Evolutionary conservation across 495 filamentous ascomycete genomes (phyloP), one percentile per base, ranked within the genome.

Genomic region (Penicillium robsamsonii): DNA sequence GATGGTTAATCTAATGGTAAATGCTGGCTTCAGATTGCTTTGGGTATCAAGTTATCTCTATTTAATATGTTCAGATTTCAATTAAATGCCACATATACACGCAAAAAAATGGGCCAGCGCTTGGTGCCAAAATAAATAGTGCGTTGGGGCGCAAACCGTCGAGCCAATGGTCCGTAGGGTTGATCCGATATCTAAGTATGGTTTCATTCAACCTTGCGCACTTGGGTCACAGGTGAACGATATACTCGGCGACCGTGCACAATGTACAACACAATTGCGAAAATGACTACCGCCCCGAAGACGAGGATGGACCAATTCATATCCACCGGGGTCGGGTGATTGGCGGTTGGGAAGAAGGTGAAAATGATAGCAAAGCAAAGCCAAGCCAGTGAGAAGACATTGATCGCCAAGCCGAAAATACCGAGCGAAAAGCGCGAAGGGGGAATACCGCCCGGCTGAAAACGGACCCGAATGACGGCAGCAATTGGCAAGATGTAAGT

Each of bases 221-320:
- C 66, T 40, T 67, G 66, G 8, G 59, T 69, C 18, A 70, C 67
- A 4, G 78, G 78, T 4, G 77, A 74, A 8, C 65, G 65, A 48
- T 79, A 81, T 4, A 70, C 66, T 11, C 67, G 67, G 43, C 66
- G 63, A n/a, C 70, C 78, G 51, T 71, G 69, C 7, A 77, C 8
- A 10, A 70, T 27, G 48, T 80, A 81, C 45, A 78, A 75, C 9
- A 72, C 29, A 31, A 75, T 45, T 3, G 74, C 68, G 50, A 75
- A 74, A 24, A 80, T 71, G 1, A 79, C 61, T n/a, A 75, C 71
- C 11, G 63, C 65, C 4, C 76, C 76, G 22, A 74, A 70, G 47
- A 80, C 76, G 3, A 70, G 51, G 18, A 70, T 68, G 7, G 70
- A 74, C 58, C 70, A 76, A 53, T 80, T 79, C 76, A 80, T 78